Percentiles rank a stretch among this genome's conserved stretches.
phyloP scores from a whole-genome alignment of 2,329 filamentous ascomycete species.

The Emmonsiellopsis sp. region DNA sequence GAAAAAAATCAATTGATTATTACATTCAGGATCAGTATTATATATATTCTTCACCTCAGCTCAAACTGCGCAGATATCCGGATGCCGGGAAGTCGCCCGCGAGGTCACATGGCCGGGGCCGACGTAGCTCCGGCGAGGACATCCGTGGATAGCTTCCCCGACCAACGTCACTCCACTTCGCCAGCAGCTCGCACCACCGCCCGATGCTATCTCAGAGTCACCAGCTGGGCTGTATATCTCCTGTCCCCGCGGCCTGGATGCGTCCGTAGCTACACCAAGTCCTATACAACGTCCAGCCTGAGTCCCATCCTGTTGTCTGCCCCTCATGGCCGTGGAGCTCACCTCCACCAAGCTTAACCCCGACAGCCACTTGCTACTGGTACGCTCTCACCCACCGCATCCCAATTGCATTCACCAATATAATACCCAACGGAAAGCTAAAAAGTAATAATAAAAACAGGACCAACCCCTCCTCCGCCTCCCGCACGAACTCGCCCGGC shows the following conservation, averaged over 20 bases:
- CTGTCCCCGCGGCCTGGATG: neutral
- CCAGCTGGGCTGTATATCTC: no score
- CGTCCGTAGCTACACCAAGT: neutral
- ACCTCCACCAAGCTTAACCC: conserved; percentile 40
- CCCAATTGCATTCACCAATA: neutral
- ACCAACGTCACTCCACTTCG: no score
- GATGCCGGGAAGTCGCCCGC: no score
- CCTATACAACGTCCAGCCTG: neutral
- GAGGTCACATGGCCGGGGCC: no score
- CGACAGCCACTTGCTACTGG: conserved; percentile 41
- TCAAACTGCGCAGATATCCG: no score
- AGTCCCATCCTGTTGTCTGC: neutral
- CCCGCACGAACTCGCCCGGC: conserved; percentile 82
- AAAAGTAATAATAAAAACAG: conserved; percentile 34
- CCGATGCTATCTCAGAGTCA: no score
- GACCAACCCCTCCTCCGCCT: conserved; percentile 91
- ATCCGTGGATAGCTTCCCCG: no score
- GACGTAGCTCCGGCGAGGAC: no score
- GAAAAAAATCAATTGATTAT: neutral
- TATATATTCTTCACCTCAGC: no score
- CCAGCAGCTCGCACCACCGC: no score
- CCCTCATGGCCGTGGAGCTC: conserved; percentile 32
- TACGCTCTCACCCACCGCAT: conserved; percentile 15
- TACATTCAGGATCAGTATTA: neutral
- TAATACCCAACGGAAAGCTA: neutral